Percentiles rank a stretch among this genome's conserved stretches.
phyloP scores from a whole-genome alignment of 495 filamentous ascomycete species.

The Penicillium canariense region DNA sequence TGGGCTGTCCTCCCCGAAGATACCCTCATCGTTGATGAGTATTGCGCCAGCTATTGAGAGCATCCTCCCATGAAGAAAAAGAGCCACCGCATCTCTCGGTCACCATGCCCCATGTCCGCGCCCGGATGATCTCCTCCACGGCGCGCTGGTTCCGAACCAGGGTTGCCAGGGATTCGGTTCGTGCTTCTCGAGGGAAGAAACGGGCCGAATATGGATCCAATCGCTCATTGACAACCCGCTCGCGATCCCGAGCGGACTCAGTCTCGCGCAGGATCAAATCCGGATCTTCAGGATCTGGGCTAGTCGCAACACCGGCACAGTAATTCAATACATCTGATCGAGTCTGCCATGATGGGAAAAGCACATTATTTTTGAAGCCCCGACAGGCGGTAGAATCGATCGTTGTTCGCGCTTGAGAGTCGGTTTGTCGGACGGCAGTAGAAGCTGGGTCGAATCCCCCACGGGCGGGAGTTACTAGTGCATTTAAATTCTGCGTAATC shows the following conservation, averaged over 20 bases:
- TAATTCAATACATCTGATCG: slow-evolving; percentile 85
- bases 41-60: slow-evolving; percentile 60
- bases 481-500: slow-evolving; percentile 91
- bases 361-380: slow-evolving; percentile 70
- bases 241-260: slow-evolving; percentile 67
- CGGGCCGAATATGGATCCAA: slow-evolving; percentile 88
- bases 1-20: neutral
- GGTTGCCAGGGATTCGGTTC: slow-evolving; percentile 77
- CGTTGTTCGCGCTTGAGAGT: slow-evolving; percentile 34
- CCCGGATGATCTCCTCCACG: slow-evolving; percentile 84
- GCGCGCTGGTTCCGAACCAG: slow-evolving; percentile 79
- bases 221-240: slow-evolving; percentile 81
- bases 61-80: slow-evolving; percentile 58
- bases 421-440: slow-evolving; percentile 58
- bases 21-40: slow-evolving; percentile 23
- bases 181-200: slow-evolving; percentile 77
- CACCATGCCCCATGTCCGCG: slow-evolving; percentile 80
- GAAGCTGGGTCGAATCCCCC: slow-evolving; percentile 77
- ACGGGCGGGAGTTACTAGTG: slow-evolving; percentile 71
- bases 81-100: slow-evolving; percentile 68
- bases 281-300: slow-evolving; percentile 85
- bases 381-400: slow-evolving; percentile 63
- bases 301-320: slow-evolving; percentile 84
- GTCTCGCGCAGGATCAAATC: slow-evolving; percentile 66
- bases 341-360: slow-evolving; percentile 87